These are phyloP conservation scores for Pinus tabuliformis DNA, from an alignment of 75 land plant genomes.

Conservation along the genomic window DNA sequence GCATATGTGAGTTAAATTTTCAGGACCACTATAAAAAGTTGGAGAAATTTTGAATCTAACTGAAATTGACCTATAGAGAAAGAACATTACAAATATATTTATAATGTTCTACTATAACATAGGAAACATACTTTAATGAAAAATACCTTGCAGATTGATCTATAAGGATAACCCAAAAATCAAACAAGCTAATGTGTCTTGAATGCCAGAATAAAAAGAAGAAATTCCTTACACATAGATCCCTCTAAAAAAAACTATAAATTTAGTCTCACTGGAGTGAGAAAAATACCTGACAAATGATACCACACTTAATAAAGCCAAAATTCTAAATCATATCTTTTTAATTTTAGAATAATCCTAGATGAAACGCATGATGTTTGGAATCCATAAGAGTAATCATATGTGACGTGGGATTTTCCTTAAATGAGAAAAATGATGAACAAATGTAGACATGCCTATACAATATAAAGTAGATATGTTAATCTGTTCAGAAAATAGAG, in stretches of 20 bases:
- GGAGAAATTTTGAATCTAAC: not conserved
- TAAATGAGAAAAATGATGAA: not conserved
- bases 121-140: not conserved
- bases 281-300: not conserved
- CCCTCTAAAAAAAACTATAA: no score
- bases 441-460: not conserved
- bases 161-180: no score
- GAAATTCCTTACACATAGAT: no score
- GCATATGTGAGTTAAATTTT: not conserved
- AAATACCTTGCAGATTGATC: not conserved
- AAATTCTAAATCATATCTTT: no score
- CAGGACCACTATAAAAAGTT: not conserved
- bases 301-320: not conserved
- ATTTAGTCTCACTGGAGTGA: no score
- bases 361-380: no score
- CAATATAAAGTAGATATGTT: not conserved
- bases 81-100: not conserved
- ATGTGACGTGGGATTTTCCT: not conserved
- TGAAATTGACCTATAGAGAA: not conserved
- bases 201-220: no score
- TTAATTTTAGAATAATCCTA: not conserved
- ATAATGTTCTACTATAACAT: not conserved
- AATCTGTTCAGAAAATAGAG: not conserved
- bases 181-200: no score
- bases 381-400: not conserved